phyloP scores from a whole-genome alignment of 2,329 filamentous ascomycete genomes.

The Furcasterigmium furcatum region DNA sequence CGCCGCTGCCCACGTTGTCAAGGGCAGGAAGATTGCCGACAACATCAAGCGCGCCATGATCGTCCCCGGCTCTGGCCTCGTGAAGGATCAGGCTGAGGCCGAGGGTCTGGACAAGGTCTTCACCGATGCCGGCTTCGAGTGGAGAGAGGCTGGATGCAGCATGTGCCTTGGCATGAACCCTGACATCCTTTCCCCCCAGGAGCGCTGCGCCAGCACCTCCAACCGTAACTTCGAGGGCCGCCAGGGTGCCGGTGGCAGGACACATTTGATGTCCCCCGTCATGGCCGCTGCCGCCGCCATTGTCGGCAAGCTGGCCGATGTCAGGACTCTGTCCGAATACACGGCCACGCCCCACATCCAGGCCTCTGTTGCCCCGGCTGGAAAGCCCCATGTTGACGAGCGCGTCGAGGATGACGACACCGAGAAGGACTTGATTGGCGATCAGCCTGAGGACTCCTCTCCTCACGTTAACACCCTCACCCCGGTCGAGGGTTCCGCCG shows the following conservation, averaged over 20 bases:
- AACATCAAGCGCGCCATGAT: conserved; percentile 96
- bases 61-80: conserved; percentile 89
- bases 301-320: conserved; percentile 86
- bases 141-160: conserved; percentile 96
- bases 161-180: conserved; percentile 99
- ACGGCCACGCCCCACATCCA: conserved; percentile 57
- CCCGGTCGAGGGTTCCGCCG: conserved; percentile 36
- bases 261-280: conserved; percentile 93
- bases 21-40: conserved; percentile 79
- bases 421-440: conserved; percentile 50
- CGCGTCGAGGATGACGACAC: conserved; percentile 46
- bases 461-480: conserved; percentile 53
- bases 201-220: conserved; percentile 91
- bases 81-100: conserved; percentile 86
- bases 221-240: conserved; percentile 98
- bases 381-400: conserved; percentile 50
- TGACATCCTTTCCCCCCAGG: conserved; percentile 87
- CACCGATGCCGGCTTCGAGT: conserved; percentile 88
- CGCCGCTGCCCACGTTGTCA: conserved; percentile 79
- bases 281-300: conserved; percentile 94
- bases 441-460: conserved; percentile 60
- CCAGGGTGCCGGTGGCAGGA: conserved; percentile 86
- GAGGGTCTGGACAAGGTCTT: conserved; percentile 96
- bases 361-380: conserved; percentile 39
- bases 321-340: conserved; percentile 71